Evolutionary conservation across 371 early-diverging fungal genomes (phyloP), one percentile per base, ranked within the genome.

Genomic region (Blakeslea trispora): DNA sequence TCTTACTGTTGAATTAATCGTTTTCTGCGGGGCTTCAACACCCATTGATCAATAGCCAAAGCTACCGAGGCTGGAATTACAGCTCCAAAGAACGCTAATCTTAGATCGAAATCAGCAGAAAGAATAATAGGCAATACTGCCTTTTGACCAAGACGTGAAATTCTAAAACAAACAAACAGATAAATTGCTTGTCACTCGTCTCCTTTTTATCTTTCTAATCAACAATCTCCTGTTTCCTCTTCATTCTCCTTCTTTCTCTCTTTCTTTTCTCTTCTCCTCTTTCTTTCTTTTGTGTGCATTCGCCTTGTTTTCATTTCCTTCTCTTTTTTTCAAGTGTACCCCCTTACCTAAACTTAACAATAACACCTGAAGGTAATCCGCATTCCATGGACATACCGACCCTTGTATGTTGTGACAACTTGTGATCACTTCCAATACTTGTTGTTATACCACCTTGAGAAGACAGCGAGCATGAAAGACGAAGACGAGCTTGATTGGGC

Each of bases 141-240:
- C 56, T 81, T 84, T 70, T 96, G 96, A 13, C 94, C 95, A 43
- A 96, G 74, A 3, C 95, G 86, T 47, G 83, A 81, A 23, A 91
- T 78, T 59, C 92, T 91, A 42, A 6, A 61, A 28, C 5, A 37
- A 15, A 8, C 22, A 6, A 21, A 23, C 6, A 34, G 15, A 54
- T 17, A 45, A 37, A n/a, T n/a, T n/a, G n/a, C n/a, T n/a, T n/a
- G n/a, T n/a, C n/a, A n/a, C n/a, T n/a, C n/a, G n/a, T n/a, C 13
- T 37, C 14, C n/a, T 11, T 50, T 43, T 7, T 28, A 28, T 28
- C 28, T 28, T 28, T 7, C 5, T 28, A 28, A 28, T 28, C 28
- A 55, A 44, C 51, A n/a, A n/a, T n/a, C n/a, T n/a, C n/a, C n/a
- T n/a, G n/a, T n/a, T n/a, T n/a, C n/a, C n/a, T n/a, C n/a, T n/a